Evolutionary conservation across 139 green algal genomes (phyloP).

Genomic region (Tetraselmis striata): DNA sequence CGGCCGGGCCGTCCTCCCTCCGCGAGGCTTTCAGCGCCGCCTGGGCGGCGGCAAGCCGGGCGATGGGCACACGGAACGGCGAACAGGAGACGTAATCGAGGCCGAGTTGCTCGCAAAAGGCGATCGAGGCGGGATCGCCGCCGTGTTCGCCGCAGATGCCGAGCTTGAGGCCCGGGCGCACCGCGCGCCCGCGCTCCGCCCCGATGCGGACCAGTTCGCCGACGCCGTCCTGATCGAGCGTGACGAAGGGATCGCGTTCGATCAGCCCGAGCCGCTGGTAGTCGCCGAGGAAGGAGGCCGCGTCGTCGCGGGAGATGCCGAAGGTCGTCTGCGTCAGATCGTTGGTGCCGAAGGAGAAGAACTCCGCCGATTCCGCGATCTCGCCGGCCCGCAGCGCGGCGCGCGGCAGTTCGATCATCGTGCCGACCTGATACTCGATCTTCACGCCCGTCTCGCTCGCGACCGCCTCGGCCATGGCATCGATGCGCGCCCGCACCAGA

Average conservation of each 20-base stretch:
- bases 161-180: slow-evolving; percentile 21
- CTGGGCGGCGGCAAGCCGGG: slow-evolving; percentile 32
- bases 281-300: slow-evolving; percentile 25
- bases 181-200: slow-evolving; percentile 12
- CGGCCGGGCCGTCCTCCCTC: no score
- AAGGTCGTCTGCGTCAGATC: slow-evolving; percentile 50
- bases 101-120: slow-evolving; percentile 26
- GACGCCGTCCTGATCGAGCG: slow-evolving; percentile 32
- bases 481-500: slow-evolving; percentile 31
- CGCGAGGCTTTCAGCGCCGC: slow-evolving; percentile 13
- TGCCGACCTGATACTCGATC: slow-evolving; percentile 29
- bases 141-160: slow-evolving; percentile 41
- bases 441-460: slow-evolving; percentile 17
- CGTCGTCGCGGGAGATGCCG: slow-evolving; percentile 40
- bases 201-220: slow-evolving; percentile 36
- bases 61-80: slow-evolving; percentile 40
- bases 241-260: not conserved
- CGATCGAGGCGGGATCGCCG: slow-evolving; percentile 29
- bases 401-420: slow-evolving; percentile 46
- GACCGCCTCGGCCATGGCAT: slow-evolving; percentile 12
- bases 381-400: slow-evolving; percentile 31
- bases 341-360: slow-evolving; percentile 50
- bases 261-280: no score
- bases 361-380: slow-evolving; percentile 36
- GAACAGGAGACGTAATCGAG: slow-evolving; percentile 42